Conservation (phyloP, 345 rosid species). For the Psidium guajava region DNA sequence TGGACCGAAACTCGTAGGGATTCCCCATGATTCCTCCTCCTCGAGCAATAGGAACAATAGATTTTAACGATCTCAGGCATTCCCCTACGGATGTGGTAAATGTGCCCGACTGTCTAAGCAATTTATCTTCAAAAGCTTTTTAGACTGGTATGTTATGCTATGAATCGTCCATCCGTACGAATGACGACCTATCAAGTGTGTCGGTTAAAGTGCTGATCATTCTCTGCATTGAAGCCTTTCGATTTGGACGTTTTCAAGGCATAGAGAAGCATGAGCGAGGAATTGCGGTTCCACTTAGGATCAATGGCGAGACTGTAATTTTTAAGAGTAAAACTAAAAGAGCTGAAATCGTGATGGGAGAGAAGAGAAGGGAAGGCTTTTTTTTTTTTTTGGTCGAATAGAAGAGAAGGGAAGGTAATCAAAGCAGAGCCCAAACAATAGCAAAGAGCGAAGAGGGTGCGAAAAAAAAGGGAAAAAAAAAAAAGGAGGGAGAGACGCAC, state of each 20-base stretch:
- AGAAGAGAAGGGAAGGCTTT: neutral
- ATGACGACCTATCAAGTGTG: neutral
- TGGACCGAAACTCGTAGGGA: neutral
- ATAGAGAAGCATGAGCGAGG: neutral
- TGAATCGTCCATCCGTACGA: neutral
- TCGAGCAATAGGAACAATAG: neutral
- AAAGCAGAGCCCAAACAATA: neutral
- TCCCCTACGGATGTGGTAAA: neutral
- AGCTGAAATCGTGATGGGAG: neutral
- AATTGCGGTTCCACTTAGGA: neutral
- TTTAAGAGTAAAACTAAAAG: neutral
- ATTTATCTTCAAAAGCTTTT: neutral
- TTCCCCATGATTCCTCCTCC: neutral
- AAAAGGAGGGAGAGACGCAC: conserved; percentile 18
- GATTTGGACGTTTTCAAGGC: neutral
- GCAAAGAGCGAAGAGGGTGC: neutral
- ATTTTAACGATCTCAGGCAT: neutral
- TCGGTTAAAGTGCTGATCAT: neutral
- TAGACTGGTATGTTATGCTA: neutral
- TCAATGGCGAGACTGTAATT: neutral
- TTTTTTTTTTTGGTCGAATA: no score
- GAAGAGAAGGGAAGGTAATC: neutral
- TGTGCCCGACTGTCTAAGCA: neutral
- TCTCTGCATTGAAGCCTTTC: neutral
- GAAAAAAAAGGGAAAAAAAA: neutral